Base-by-base conservation (phyloP, 495 filamentous ascomycete genomes). In the Podospora anserina region DNA sequence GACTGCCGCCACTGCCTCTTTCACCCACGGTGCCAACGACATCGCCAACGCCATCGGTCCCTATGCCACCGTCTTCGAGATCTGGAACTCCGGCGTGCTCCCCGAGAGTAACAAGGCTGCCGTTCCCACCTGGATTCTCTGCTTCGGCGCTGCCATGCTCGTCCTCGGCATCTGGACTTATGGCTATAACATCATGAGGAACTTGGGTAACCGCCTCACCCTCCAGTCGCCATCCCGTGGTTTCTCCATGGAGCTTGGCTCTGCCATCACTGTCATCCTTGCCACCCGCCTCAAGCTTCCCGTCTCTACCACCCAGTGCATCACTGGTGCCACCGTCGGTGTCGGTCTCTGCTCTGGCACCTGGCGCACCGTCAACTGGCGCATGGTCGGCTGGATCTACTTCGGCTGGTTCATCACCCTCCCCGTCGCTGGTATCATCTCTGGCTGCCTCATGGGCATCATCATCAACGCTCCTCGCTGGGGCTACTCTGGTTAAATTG, bases 11-110 rank as follows among this genome's bases (percentile, higher is more conserved):
- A 90, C 89, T 34, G 87, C 89, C 5, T 92, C 89, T 5, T 91
- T 93, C 66, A 88, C 89, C 5, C 91, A 93, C 78, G 91, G 91
- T 64, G 88, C 90, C 71, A 94, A 94, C 77, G 91, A 93, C 75
- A 86, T 93, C 68, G 83, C 88, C 58, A 92, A 92, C 60, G 89
- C 91, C 16, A 87, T 92, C 70, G 91, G 91, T 13, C 90, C 90
- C 30, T 91, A 85, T 78, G 86, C 89, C 49, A 88, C 86, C 61
- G 87, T 91, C 75, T 93, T 87, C 82, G 76, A 81, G 27, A 83
- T 88, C 70, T 94, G 90, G 89, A 76, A 79, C 16, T 76, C 80
- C 2, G 86, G 85, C 9, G 71, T 56, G 0, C 76, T 85, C 5
- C 75, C 80, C 0, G 66, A 78, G 66, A 87, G 34, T 6, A 59